Evolutionary conservation across 495 filamentous ascomycete genomes (phyloP).

Genomic region (Penicillium argentinense): DNA sequence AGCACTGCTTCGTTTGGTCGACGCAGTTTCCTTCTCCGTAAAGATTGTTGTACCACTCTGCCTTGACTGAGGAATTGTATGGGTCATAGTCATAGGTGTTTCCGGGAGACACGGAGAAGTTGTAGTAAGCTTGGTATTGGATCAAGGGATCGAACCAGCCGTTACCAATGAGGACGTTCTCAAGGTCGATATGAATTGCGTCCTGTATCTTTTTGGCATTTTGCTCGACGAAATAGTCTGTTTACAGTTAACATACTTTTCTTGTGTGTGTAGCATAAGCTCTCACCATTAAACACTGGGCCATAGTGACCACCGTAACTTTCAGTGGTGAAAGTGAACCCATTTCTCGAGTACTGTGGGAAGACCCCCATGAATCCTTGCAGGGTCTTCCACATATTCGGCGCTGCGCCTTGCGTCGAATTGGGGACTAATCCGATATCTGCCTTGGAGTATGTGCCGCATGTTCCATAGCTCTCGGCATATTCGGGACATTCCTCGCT

Average conservation of each 20-base stretch:
- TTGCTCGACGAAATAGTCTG: conserved; percentile 34
- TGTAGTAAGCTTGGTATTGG: conserved; percentile 65
- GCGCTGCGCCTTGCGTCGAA: conserved; percentile 53
- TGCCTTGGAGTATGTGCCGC: conserved; percentile 55
- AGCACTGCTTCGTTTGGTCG: conserved; percentile 52
- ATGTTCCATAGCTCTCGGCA: conserved; percentile 39
- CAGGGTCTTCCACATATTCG: conserved; percentile 58
- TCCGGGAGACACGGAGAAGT: conserved; percentile 54
- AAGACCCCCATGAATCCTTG: conserved; percentile 66
- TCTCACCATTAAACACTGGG: conserved; percentile 50
- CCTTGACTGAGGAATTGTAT: conserved; percentile 45
- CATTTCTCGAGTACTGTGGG: conserved; percentile 55
- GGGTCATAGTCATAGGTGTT: conserved; percentile 61
- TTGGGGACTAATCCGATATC: conserved; percentile 53
- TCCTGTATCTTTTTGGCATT: conserved; percentile 28
- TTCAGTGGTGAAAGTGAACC: conserved; percentile 60
- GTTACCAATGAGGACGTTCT: conserved; percentile 58
- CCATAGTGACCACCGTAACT: conserved; percentile 64
- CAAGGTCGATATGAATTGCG: conserved; percentile 52
- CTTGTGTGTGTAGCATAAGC: no score
- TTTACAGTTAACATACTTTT: conserved; percentile 12
- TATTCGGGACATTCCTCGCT: conserved; percentile 54
- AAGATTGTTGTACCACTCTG: conserved; percentile 58
- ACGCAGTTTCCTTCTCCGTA: conserved; percentile 64
- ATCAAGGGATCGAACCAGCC: conserved; percentile 60